Evolutionary conservation across 139 green algal species (phyloP).

Genomic region (Micractinium conductrix): DNA sequence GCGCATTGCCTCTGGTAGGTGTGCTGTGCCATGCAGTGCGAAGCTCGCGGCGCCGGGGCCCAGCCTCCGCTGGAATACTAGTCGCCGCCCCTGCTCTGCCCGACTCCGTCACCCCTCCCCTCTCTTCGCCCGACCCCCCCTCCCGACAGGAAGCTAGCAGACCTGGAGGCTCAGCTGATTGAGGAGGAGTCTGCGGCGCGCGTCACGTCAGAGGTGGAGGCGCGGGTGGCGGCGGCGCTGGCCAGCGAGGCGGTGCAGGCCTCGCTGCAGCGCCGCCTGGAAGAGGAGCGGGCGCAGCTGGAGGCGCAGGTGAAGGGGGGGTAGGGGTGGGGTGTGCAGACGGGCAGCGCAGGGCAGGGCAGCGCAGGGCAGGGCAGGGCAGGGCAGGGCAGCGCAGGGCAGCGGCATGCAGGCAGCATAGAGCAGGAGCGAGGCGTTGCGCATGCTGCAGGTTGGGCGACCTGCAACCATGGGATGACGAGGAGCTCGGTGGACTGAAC

Average conservation of each 20-base stretch:
- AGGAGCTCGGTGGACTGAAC: no score
- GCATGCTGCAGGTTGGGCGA: no score
- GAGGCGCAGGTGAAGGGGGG: slow-evolving; percentile 54
- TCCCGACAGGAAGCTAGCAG: slow-evolving; percentile 23
- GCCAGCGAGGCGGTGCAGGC: slow-evolving; percentile 58
- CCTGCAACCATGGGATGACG: no score
- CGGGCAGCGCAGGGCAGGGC: neutral
- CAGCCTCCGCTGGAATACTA: no score
- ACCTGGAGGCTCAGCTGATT: slow-evolving; percentile 53
- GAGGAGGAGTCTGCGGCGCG: slow-evolving; percentile 53
- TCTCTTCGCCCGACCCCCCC: no score
- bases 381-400: neutral
- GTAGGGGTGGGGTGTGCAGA: neutral
- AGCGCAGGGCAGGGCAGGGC: neutral
- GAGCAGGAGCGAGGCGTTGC: no score
- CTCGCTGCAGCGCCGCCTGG: slow-evolving; percentile 54
- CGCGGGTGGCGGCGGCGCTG: slow-evolving; percentile 57
- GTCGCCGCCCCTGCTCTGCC: neutral
- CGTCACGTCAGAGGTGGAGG: slow-evolving; percentile 49
- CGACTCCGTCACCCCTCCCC: neutral
- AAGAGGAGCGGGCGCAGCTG: slow-evolving; percentile 54
- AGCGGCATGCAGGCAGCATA: neutral
- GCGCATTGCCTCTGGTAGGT: neutral
- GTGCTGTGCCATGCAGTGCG: slow-evolving; percentile 5
- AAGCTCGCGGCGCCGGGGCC: slow-evolving; percentile 35